Evolutionary conservation across 2,329 filamentous ascomycete species (phyloP), one percentile per base, ranked within the genome.

Genomic region (Alternaria viburni): DNA sequence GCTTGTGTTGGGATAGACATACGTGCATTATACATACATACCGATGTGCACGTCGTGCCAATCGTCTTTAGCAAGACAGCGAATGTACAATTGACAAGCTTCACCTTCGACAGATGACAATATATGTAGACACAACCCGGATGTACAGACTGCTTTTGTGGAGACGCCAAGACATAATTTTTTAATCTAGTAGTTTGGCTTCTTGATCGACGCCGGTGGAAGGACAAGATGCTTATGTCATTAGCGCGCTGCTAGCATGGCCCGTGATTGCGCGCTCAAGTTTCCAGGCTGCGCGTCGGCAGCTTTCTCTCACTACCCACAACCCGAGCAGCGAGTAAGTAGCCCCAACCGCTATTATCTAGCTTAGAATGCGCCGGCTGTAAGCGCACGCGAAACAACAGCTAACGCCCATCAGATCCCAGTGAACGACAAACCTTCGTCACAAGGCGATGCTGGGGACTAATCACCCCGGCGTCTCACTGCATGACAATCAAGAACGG

Each of bases 401-500:
- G 52, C 68, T 69, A 30, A 72, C 44, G 13, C 5, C 5, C n/a
- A n/a, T 10, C 36, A 74, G 71, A 70, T 73, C 72, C 68, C 72
- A 55, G 54, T 74, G 72, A 74, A 72, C 70, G 72, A 74, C 69
- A 74, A 74, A 58, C 45, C 56, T 54, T 45, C 30, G 66, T 73
- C 72, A 73, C 69, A 71, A 74, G 70, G 68, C 54, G 59, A 66
- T 41, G 54, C 50, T 15, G 44, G 41, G 59, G 69, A 62, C 72
- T 73, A 73, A 75, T 73, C 69, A 70, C 72, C 59, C 59, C 41
- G 11, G 64, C 47, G 46, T 60, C 61, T 54, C 62, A 58, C 57
- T 74, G 72, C 70, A 72, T 74, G 72, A 72, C 70, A 69, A 59
- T 67, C 57, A 69, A 74, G 75, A 77, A 77, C 72, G 70, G 75